These are phyloP conservation scores for Xylariales sp. DNA, from an alignment of 2,329 filamentous ascomycete species.

Conservation along the genomic window DNA sequence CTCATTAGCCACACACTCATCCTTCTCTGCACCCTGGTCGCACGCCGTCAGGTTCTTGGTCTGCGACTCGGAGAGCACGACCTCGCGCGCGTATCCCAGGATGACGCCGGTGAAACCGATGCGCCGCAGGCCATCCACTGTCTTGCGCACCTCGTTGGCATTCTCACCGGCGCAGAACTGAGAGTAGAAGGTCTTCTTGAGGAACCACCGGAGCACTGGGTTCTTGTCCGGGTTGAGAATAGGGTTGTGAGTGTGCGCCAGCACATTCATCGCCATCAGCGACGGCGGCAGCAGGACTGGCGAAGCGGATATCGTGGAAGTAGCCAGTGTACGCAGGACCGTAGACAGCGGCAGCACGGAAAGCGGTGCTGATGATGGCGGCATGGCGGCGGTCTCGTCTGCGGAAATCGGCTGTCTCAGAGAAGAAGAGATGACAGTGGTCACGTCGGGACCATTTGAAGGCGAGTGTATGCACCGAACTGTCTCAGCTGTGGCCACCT, in stretches of 20 bases:
- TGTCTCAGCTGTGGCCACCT: neutral
- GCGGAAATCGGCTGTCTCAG: slow-evolving; percentile 2
- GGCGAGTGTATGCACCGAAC: slow-evolving; percentile 6
- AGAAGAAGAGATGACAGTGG: too few species aligned
- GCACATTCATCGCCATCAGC: slow-evolving; percentile 59
- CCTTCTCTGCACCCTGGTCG: slow-evolving; percentile 42
- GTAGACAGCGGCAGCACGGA: slow-evolving; percentile 62
- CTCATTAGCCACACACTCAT: slow-evolving; percentile 50
- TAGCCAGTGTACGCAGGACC: slow-evolving; percentile 65
- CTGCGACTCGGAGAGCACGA: slow-evolving; percentile 61
- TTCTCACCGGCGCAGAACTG: slow-evolving; percentile 89
- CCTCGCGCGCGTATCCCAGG: slow-evolving; percentile 77
- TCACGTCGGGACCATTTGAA: slow-evolving; percentile 3
- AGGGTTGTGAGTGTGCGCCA: slow-evolving; percentile 65
- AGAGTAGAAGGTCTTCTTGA: slow-evolving; percentile 82
- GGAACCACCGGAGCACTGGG: slow-evolving; percentile 60
- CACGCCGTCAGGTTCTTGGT: slow-evolving; percentile 36
- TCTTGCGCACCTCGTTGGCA: slow-evolving; percentile 60
- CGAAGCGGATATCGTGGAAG: slow-evolving; percentile 67
- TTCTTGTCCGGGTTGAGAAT: slow-evolving; percentile 74
- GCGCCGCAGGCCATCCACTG: slow-evolving; percentile 60
- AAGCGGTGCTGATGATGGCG: slow-evolving; percentile 38
- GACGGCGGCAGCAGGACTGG: slow-evolving; percentile 65
- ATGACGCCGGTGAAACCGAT: slow-evolving; percentile 83
- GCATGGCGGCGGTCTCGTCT: slow-evolving; percentile 10